These are phyloP conservation scores for Penicillium sp. DNA, from an alignment of 2,329 filamentous ascomycete species.

Conservation along the genomic window DNA sequence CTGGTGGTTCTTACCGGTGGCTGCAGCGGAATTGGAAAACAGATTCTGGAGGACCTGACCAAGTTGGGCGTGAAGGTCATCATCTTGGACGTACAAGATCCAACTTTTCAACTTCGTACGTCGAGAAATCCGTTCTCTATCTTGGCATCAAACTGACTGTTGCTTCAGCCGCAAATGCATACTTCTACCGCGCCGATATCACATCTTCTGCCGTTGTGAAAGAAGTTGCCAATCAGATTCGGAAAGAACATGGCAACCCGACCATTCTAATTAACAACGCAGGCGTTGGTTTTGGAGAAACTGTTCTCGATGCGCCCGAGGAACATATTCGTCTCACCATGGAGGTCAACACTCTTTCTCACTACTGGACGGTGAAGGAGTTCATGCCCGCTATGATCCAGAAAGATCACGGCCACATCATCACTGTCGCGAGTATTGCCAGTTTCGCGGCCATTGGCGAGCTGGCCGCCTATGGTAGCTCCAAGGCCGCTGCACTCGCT, in stretches of 20 bases:
- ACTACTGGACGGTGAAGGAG: conserved; percentile 50
- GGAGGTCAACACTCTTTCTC: conserved; percentile 52
- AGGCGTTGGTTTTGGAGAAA: conserved; percentile 45
- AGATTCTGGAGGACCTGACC: conserved; percentile 23
- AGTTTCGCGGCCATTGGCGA: conserved; percentile 47
- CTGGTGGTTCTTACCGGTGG: conserved; percentile 25
- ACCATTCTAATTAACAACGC: conserved; percentile 50
- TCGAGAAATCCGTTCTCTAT: background rate
- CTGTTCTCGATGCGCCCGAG: conserved; percentile 47
- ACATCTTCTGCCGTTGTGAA: conserved; percentile 22
- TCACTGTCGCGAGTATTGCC: conserved; percentile 56
- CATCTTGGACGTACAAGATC: conserved; percentile 14
- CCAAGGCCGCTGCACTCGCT: conserved; percentile 51
- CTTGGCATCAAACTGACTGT: background rate
- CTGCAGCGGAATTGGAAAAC: conserved; percentile 23
- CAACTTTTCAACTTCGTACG: conserved; percentile 9
- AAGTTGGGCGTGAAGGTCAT: conserved; percentile 11
- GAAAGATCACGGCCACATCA: conserved; percentile 53
- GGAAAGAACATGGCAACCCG: conserved; percentile 37
- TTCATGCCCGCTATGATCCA: conserved; percentile 53
- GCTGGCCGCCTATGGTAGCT: conserved; percentile 53
- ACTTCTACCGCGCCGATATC: conserved; percentile 34
- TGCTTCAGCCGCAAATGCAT: background rate
- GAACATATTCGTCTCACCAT: conserved; percentile 47
- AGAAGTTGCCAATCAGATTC: conserved; percentile 34